Evolutionary conservation across 352 stramenopile genomes (phyloP), one percentile per base, ranked within the genome.

Genomic region (Phytopythium litorale): DNA sequence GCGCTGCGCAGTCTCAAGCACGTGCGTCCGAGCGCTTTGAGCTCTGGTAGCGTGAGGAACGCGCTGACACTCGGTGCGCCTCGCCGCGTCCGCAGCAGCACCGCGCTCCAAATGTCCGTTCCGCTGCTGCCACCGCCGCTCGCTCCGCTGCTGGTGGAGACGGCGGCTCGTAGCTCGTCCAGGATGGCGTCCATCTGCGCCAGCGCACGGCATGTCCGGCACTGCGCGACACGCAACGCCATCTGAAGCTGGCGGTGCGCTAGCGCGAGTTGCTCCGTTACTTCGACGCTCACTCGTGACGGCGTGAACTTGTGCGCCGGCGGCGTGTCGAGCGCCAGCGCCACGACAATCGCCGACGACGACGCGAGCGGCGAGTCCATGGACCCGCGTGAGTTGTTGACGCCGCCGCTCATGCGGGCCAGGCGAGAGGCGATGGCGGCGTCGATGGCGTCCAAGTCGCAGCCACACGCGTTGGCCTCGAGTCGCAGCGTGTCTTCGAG

Each of bases 201-300:
- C 19, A 83, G 56, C 16, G 75, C 75, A 13, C 76, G 75, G 21
- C 86, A 79, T 6, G 79, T 62, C 2, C 84, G 79, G 38, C 68
- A 79, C 62, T 92, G 79, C 4, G 81, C 75, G 52, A 80, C 73
- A 38, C 88, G 88, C 37, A 90, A 73, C 8, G 70, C 81, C 81
- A 92, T 89, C 15, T 78, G 67, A 15, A 92, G 73, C 60, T 91
- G 81, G 8, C 84, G 73, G 42, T 92, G 68, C 19, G 84, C 84
- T 13, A 89, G 61, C 5, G 58, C 62, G 40, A 92, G 74, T 54
- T 92, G 84, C 0, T 85, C 83, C 13, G 78, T 78, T 7, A 78
- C 78, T 63, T 92, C 81, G 18, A 88, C 67, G 4, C 76, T 85
- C 9, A 75, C 79, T n/a, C 80, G 65, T 0, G 62, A 51, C 6